These are phyloP conservation scores for Termitomyces sp. DNA, from an alignment of 768 basidiomycete genomes.

Conservation along the genomic window DNA sequence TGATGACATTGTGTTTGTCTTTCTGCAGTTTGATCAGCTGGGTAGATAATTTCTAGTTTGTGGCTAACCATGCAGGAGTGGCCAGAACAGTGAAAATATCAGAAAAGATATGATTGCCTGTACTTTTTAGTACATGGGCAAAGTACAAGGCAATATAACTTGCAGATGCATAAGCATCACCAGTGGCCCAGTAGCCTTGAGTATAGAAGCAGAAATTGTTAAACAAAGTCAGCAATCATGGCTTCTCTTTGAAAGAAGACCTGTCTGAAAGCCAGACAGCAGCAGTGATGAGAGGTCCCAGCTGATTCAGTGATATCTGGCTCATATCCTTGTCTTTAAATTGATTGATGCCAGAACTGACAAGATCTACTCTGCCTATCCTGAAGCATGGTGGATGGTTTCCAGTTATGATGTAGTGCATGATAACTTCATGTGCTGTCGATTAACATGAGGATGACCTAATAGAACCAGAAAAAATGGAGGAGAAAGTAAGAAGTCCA, in stretches of 20 bases:
- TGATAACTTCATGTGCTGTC: constrained; percentile 2
- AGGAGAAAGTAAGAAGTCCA: not conserved
- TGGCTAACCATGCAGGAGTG: not conserved
- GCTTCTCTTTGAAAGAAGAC: too few species aligned
- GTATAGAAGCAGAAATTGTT: not conserved
- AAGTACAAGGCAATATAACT: constrained; percentile 1
- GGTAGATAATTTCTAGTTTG: not conserved
- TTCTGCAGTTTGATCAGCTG: not conserved
- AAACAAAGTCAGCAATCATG: not conserved
- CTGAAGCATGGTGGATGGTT: not conserved
- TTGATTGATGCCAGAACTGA: constrained; percentile 1
- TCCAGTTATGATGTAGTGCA: constrained; percentile 7
- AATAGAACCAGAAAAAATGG: not conserved
- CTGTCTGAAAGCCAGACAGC: not conserved
- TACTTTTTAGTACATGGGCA: not conserved
- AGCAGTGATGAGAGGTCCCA: not conserved
- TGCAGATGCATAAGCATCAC: not conserved
- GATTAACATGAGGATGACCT: not conserved
- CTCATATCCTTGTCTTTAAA: constrained; percentile 4
- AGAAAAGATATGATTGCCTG: not conserved
- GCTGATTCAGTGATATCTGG: constrained; percentile 6
- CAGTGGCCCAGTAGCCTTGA: not conserved
- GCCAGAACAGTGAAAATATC: not conserved
- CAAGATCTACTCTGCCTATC: not conserved
- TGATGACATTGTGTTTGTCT: not conserved